Evolutionary conservation across 2,329 filamentous ascomycete genomes (phyloP).

Genomic region (Claviceps arundinis): DNA sequence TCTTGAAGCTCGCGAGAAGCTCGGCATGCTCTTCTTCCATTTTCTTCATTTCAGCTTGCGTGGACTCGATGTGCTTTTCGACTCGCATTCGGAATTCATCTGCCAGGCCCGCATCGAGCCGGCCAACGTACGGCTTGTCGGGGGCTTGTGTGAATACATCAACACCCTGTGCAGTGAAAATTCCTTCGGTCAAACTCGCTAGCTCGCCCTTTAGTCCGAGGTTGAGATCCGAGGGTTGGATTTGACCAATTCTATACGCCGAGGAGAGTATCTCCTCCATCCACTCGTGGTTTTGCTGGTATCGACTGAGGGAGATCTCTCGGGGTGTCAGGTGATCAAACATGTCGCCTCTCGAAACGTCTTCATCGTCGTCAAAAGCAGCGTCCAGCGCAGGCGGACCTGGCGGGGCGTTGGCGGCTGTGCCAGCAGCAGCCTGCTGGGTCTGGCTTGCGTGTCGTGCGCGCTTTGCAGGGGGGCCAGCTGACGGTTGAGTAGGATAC

Average conservation of each 20-base stretch:
- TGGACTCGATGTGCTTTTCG: slow-evolving; percentile 55
- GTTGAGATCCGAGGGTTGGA: slow-evolving; percentile 75
- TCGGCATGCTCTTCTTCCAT: slow-evolving; percentile 70
- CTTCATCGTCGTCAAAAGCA: slow-evolving; percentile 74
- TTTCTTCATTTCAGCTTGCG: slow-evolving; percentile 69
- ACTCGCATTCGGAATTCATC: slow-evolving; percentile 76
- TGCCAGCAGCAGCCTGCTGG: slow-evolving; percentile 17
- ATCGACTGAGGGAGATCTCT: slow-evolving; percentile 76
- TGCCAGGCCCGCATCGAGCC: slow-evolving; percentile 61
- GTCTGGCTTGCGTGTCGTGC: slow-evolving; percentile 31
- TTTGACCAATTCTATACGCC: slow-evolving; percentile 73
- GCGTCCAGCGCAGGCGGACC: slow-evolving; percentile 27
- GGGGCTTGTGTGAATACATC: slow-evolving; percentile 31
- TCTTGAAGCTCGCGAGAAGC: slow-evolving; percentile 61
- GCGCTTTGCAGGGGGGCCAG: slow-evolving; percentile 43
- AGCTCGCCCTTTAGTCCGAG: slow-evolving; percentile 76
- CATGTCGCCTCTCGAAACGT: slow-evolving; percentile 72
- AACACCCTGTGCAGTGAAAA: slow-evolving; percentile 56
- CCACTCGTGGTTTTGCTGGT: slow-evolving; percentile 95
- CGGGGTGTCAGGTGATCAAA: slow-evolving; percentile 82
- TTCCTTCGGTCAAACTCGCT: slow-evolving; percentile 66
- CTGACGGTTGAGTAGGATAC: slow-evolving; percentile 40
- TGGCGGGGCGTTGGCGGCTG: slow-evolving; percentile 15
- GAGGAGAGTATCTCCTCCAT: slow-evolving; percentile 96
- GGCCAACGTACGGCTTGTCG: slow-evolving; percentile 46